A percentile compares a stretch with the other conserved stretches of the same genome.
Conservation (phyloP, 306 rosid species). For the Quercus bicolor region DNA sequence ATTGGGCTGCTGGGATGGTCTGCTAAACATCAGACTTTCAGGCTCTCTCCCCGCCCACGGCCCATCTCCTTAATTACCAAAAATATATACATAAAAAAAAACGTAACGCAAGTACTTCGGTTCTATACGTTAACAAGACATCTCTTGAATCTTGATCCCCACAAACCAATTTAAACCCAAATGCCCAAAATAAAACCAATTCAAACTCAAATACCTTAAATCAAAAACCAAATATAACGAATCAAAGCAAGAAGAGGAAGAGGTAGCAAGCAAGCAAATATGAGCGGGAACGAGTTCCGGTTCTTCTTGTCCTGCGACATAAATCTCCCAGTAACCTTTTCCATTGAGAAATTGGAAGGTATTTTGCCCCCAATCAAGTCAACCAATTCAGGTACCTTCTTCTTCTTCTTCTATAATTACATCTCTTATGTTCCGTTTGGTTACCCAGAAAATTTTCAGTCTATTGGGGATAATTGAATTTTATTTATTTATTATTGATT, state of each 20-base stretch:
- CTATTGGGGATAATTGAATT: neutral
- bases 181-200: neutral
- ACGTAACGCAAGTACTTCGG: too few relatives aligned
- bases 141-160: too few relatives aligned
- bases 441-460: neutral
- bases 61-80: too few relatives aligned
- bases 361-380: conserved; percentile 48
- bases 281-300: conserved; percentile 88
- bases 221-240: neutral
- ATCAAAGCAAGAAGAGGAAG: neutral
- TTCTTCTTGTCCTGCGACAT: conserved; percentile 97
- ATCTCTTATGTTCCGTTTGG: neutral
- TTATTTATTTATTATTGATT: neutral
- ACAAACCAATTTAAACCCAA: too few relatives aligned
- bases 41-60: too few relatives aligned
- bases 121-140: too few relatives aligned
- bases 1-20: too few relatives aligned
- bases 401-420: neutral
- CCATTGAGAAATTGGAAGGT: conserved; percentile 79
- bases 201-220: too few relatives aligned
- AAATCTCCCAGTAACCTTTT: conserved; percentile 82
- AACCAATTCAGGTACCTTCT: conserved; percentile 40
- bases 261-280: conserved; percentile 6
- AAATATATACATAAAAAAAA: too few relatives aligned
- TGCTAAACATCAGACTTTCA: too few relatives aligned